Evolutionary conservation across 1,139 yeast genomes (phyloP), one percentile per base, ranked within the genome.

Genomic region (Scheffersomyces parashehatae): DNA sequence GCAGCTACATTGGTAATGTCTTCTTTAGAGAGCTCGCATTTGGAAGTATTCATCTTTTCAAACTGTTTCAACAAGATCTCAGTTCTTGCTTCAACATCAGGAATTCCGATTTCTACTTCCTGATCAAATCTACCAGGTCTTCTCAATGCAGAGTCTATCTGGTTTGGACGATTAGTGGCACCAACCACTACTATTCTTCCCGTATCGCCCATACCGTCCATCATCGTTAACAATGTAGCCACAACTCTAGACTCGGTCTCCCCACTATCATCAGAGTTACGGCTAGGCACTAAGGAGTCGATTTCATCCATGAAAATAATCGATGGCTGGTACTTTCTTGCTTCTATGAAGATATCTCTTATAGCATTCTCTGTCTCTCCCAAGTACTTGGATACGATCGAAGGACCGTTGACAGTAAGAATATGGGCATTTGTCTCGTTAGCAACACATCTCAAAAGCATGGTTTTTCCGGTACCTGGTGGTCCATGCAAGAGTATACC

Each of bases 391-490:
- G 97, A 88, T 2, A 90, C 93, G 42, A 93, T 87, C 0, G 96
- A 84, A 1, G 98, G 96, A 0, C 98, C 97, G 58, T 88, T 87
- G 26, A 93, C 85, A 2, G 88, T 82, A 39, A 91, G 73, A 0
- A 91, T 83, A 63, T 91, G 98, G 0, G 96, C 95, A 49, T 81
- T 74, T 5, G 72, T 63, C 42, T 84, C 86, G 45, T 77, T 71
- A 0, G 97, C 96, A 10, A 93, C 83, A 30, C 96, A 87, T 43
- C 88, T 75, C 37, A 95, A 70, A 12, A 93, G 73, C 89, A 91
- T 82, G 0, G 98, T 88, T 62, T 93, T 93, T 43, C 99, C 99
- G 0, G 98, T 91, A 1, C 99, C 99, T 2, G 98, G 95, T 2
- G 98, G 96, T 0, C 99, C 99, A 66, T 91, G 95, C 4, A 93